phyloP scores from a whole-genome alignment of 2,329 filamentous ascomycete species.

The Penicillium sp. region DNA sequence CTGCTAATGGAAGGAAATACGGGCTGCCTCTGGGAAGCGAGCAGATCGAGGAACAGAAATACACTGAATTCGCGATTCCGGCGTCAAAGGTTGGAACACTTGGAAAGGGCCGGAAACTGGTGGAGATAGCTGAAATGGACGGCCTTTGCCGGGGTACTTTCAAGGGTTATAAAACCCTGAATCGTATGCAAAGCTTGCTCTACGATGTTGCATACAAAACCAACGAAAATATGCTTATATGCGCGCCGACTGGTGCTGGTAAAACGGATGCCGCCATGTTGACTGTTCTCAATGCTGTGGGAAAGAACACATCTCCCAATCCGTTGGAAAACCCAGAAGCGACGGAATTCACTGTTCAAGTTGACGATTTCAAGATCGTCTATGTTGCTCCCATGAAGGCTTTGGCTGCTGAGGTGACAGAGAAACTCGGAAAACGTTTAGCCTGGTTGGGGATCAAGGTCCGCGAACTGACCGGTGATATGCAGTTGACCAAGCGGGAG shows the following conservation, averaged over 20 bases:
- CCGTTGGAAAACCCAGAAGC: conserved; percentile 65
- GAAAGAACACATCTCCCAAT: conserved; percentile 72
- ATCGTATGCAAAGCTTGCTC: conserved; percentile 95
- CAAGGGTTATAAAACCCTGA: conserved; percentile 82
- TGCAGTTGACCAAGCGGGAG: conserved; percentile 95
- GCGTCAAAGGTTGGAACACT: conserved; percentile 69
- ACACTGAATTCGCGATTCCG: conserved; percentile 82
- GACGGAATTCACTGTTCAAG: conserved; percentile 69
- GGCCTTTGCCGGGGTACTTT: conserved; percentile 85
- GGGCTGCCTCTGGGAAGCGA: conserved; percentile 67
- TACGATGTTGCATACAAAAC: conserved; percentile 93
- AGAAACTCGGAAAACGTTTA: conserved; percentile 82
- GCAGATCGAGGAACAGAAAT: conserved; percentile 63
- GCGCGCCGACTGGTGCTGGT: conserved; percentile 92
- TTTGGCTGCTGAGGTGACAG: conserved; percentile 87
- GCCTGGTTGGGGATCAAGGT: conserved; percentile 89
- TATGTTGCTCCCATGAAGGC: conserved; percentile 99
- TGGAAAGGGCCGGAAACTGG: conserved; percentile 61
- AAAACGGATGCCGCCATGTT: conserved; percentile 98
- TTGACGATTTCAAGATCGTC: conserved; percentile 92
- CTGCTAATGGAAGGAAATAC: conserved; percentile 70
- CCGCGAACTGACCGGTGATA: conserved; percentile 91
- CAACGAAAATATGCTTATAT: conserved; percentile 97
- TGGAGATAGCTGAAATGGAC: conserved; percentile 75
- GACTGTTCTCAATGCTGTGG: conserved; percentile 81